These are phyloP conservation scores for Eutrema salsugineum DNA, from an alignment of 441 rosid species.

Conservation along the genomic window DNA sequence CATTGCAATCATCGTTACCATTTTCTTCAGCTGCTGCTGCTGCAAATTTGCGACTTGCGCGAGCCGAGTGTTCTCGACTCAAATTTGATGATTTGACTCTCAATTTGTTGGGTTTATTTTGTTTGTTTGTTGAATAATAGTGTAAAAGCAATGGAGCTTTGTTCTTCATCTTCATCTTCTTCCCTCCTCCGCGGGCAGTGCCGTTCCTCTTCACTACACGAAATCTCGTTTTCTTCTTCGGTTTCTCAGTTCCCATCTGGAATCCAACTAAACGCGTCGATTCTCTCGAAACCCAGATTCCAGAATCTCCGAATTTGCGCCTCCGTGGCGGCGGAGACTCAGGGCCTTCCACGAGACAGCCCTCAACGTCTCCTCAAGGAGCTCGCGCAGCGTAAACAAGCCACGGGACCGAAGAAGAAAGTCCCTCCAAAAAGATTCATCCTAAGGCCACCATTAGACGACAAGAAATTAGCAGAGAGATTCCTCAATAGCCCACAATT, in stretches of 20 bases:
- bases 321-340: constrained; percentile 60
- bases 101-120: neutral
- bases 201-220: constrained; percentile 29
- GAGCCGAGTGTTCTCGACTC: neutral
- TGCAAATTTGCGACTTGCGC: neutral
- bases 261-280: constrained; percentile 32
- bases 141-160: constrained; percentile 54
- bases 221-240: constrained; percentile 66
- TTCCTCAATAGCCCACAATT: constrained; percentile 86
- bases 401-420: constrained; percentile 63
- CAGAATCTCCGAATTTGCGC: constrained; percentile 40
- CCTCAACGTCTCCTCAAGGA: constrained; percentile 93
- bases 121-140: no score
- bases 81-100: neutral
- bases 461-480: constrained; percentile 66
- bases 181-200: constrained; percentile 37
- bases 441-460: constrained; percentile 82
- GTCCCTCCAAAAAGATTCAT: constrained; percentile 69
- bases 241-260: constrained; percentile 46
- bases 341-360: constrained; percentile 64
- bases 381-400: constrained; percentile 76
- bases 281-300: constrained; percentile 30
- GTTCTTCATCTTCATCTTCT: constrained; percentile 46
- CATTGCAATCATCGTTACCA: neutral
- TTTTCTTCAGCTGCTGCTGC: neutral